Evolutionary conservation across 2,329 filamentous ascomycete genomes (phyloP).

Genomic region (Phialemoniopsis sp.): DNA sequence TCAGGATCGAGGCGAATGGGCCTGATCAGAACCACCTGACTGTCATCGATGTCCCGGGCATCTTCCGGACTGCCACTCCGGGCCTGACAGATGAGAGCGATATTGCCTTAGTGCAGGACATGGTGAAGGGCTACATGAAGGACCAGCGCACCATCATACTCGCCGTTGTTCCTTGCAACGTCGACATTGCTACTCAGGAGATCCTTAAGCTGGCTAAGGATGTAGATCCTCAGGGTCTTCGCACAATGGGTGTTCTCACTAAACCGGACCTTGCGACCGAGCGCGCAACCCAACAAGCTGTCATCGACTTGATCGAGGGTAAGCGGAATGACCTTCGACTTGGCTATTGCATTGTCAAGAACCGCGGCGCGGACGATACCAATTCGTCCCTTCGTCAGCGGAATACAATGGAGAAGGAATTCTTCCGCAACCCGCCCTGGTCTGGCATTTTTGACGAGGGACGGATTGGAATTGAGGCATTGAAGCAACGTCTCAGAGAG

Average conservation of each 20-base stretch:
- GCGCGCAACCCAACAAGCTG: conserved; percentile 25
- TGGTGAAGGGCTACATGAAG: conserved; percentile 43
- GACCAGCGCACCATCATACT: conserved; percentile 44
- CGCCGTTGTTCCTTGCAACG: conserved; percentile 33
- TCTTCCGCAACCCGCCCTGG: conserved; percentile 34
- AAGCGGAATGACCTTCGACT: conserved; percentile 35
- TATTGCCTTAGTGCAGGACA: conserved; percentile 36
- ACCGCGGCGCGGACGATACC: conserved; percentile 37
- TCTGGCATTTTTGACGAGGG: conserved; percentile 13
- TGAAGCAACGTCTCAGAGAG: conserved; percentile 26
- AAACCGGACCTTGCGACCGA: conserved; percentile 55
- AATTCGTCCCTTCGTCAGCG: conserved; percentile 24
- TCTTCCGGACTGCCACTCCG: conserved; percentile 36
- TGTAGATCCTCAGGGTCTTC: conserved; percentile 30
- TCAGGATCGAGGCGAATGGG: conserved; percentile 39
- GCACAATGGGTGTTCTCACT: conserved; percentile 48
- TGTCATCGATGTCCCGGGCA: conserved; percentile 50
- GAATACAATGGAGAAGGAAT: conserved; percentile 23
- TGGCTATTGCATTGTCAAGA: conserved; percentile 45
- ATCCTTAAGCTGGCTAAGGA: conserved; percentile 30
- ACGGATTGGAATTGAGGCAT: conserved; percentile 24
- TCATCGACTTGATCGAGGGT: conserved; percentile 35
- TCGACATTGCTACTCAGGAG: conserved; percentile 32
- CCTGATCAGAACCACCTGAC: conserved; percentile 44
- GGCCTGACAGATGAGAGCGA: conserved; percentile 39